Evolutionary conservation across 1,284 basidiomycete species (phyloP), one percentile per base, ranked within the genome.

Genomic region (Apiotrichum siamense): DNA sequence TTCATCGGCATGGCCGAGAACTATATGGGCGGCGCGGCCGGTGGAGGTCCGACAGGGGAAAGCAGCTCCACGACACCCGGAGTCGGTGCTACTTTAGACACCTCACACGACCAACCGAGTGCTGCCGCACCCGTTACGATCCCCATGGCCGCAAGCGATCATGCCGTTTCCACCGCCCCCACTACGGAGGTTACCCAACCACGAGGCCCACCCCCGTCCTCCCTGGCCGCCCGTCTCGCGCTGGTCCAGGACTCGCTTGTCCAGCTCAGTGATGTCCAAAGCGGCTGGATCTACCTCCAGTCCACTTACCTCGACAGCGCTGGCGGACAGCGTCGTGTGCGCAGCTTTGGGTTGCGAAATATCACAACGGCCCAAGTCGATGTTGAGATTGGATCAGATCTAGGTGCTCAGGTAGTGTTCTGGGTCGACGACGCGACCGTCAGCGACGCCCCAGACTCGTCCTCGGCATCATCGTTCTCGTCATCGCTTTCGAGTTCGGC

Each of bases 1-100:
- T 45, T 72, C n/a, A 57, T 67, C 39, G 63, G 55, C 11, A 36
- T 97, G 18, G 47, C 47, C 13, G 47, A 48, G 25, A 31, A 40
- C 23, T 47, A 47, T 29, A 43, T 52, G 33, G 45, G 50, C n/a
- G 18, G 17, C n/a, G 38, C 27, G 15, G 41, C 10, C n/a, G 18
- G 41, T 20, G 17, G 20, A 12, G 32, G 41, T 29, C 27, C 41
- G 6, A 18, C 26, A 1, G 20, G 15, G 29, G 18, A 20, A 20
- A 33, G 46, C 37, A 11, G 18, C 32, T 31, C 36, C 40, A 9
- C 47, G 39, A 41, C 41, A 41, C 37, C 37, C 18, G 17, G 7
- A 12, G 33, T 7, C 11, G 33, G 33, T 35, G 33, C 10, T n/a
- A n/a, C 12, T n/a, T 23, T 10, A 15, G n/a, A 20, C 26, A 11